phyloP scores from a whole-genome alignment of 2,329 filamentous ascomycete genomes.

The Aspergillus ruber region DNA sequence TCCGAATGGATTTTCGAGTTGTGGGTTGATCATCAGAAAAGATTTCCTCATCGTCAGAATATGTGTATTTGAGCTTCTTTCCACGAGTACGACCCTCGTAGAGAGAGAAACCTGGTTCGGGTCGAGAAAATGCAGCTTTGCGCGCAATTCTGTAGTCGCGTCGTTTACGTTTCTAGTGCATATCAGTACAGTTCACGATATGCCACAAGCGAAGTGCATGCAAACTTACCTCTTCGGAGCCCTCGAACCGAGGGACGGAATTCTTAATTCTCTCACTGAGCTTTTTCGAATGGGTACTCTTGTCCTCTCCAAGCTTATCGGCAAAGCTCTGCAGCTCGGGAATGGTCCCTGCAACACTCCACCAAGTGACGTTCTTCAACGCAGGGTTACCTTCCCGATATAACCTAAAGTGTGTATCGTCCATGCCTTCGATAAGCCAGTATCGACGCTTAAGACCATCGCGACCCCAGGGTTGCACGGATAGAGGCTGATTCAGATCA shows the following conservation, averaged over 20 bases:
- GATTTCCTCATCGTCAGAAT: slow-evolving; percentile 78
- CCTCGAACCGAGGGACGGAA: slow-evolving; percentile 84
- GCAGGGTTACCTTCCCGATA: slow-evolving; percentile 89
- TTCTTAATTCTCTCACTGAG: slow-evolving; percentile 70
- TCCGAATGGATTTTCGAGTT: slow-evolving; percentile 57
- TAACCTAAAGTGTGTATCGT: slow-evolving; percentile 88
- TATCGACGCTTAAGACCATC: slow-evolving; percentile 90
- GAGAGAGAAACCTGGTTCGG: slow-evolving; percentile 81
- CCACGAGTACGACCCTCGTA: slow-evolving; percentile 95
- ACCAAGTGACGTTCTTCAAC: slow-evolving; percentile 74
- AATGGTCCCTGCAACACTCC: slow-evolving; percentile 84
- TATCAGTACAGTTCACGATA: slow-evolving; percentile 9
- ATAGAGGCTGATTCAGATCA: slow-evolving; percentile 75
- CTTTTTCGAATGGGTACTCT: slow-evolving; percentile 70
- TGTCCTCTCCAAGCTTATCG: slow-evolving; percentile 71
- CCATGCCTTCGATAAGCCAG: slow-evolving; percentile 85
- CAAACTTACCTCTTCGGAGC: slow-evolving; percentile 70
- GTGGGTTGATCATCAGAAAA: slow-evolving; percentile 59
- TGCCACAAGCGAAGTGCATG: neutral
- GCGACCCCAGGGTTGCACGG: slow-evolving; percentile 82
- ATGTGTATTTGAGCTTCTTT: slow-evolving; percentile 95
- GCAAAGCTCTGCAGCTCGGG: slow-evolving; percentile 73
- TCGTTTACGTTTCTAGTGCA: slow-evolving; percentile 71
- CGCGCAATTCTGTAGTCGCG: slow-evolving; percentile 84
- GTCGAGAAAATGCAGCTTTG: slow-evolving; percentile 79